phyloP scores from a whole-genome alignment of 139 green algal genomes.

The Gonium pectorale region DNA sequence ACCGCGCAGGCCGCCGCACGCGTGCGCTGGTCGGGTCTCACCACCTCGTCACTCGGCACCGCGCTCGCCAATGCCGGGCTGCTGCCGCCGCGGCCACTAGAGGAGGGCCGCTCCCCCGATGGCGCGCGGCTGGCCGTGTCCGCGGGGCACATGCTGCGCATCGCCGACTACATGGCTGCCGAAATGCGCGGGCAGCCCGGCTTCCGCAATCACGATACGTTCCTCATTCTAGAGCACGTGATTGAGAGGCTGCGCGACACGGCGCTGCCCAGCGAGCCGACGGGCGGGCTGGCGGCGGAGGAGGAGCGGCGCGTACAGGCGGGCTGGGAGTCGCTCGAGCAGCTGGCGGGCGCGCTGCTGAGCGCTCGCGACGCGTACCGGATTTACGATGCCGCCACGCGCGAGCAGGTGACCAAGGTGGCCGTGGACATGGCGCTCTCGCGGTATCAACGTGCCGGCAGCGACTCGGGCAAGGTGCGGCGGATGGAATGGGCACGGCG shows the following conservation, averaged over 20 bases:
- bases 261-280: no score
- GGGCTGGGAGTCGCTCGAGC: slow-evolving; percentile 30
- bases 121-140: neutral
- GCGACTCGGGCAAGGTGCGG: neutral
- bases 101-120: neutral
- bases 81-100: slow-evolving; percentile 24
- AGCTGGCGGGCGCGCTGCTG: slow-evolving; percentile 3
- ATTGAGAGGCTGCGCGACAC: neutral
- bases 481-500: no score
- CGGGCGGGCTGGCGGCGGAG: neutral
- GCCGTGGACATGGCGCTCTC: slow-evolving; percentile 5
- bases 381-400: neutral
- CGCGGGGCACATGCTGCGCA: neutral
- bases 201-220: neutral
- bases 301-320: slow-evolving; percentile 1
- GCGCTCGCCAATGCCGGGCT: slow-evolving; percentile 11
- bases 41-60: neutral
- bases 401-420: neutral
- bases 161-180: neutral
- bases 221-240: neutral
- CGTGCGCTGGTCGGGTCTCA: slow-evolving; percentile 25
- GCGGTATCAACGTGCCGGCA: no score
- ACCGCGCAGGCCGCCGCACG: neutral
- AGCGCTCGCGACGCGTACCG: neutral
- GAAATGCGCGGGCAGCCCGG: neutral